Percentiles rank a stretch among this genome's conserved stretches.
Conservation (phyloP, 176 grass and related monocot genomes). For the Hsuehochloa calcarea region DNA sequence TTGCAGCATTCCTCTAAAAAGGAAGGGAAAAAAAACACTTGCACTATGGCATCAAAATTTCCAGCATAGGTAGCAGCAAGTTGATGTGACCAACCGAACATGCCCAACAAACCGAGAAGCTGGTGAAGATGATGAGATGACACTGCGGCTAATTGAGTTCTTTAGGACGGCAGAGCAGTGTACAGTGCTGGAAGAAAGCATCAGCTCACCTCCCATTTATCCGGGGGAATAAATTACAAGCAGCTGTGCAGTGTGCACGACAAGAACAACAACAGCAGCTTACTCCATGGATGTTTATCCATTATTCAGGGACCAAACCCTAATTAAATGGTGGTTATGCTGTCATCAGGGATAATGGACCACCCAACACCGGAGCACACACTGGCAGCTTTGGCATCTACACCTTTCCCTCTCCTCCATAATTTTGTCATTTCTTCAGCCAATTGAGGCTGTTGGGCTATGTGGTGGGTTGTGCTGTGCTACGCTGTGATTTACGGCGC, state of each 20-base stretch:
- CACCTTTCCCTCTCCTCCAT: neutral
- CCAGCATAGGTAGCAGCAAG: neutral
- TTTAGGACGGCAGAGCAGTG: slow-evolving; percentile 29
- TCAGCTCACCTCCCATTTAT: slow-evolving; percentile 21
- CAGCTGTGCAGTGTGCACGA: slow-evolving; percentile 17
- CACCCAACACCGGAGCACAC: slow-evolving; percentile 31
- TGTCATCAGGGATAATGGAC: slow-evolving; percentile 42
- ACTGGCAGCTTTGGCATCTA: slow-evolving; percentile 32
- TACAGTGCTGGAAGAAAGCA: slow-evolving; percentile 40
- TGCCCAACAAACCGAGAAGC: slow-evolving; percentile 33
- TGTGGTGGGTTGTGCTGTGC: neutral
- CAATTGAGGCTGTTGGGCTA: neutral
- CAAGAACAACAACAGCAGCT: slow-evolving; percentile 2
- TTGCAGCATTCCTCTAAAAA: neutral
- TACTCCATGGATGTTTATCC: neutral
- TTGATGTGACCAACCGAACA: slow-evolving; percentile 36
- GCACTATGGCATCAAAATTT: neutral
- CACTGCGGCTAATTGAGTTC: neutral
- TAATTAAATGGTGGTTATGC: slow-evolving; percentile 43
- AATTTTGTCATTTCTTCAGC: slow-evolving; percentile 32
- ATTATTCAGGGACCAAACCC: slow-evolving; percentile 30
- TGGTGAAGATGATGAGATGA: slow-evolving; percentile 14
- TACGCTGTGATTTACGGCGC: neutral
- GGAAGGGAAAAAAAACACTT: neutral
- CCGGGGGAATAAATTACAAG: neutral